phyloP scores from a whole-genome alignment of 768 basidiomycete species.

The Crassisporium funariophilum region DNA sequence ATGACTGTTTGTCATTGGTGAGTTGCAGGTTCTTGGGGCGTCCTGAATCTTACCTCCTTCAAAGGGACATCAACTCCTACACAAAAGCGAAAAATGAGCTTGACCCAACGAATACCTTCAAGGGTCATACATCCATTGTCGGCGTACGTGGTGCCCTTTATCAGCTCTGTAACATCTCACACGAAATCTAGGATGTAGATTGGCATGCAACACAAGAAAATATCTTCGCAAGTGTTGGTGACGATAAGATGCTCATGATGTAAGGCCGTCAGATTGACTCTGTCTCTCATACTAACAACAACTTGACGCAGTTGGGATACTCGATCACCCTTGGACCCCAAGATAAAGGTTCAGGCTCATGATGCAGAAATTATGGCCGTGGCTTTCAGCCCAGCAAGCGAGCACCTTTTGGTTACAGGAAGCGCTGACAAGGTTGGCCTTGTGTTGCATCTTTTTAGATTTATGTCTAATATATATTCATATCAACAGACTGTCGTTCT shows the following conservation, averaged over 20 bases:
- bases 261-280: constrained; percentile 42
- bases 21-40: too few species aligned
- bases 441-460: not conserved
- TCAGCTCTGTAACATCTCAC: constrained; percentile 7
- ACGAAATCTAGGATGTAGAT: constrained; percentile 78
- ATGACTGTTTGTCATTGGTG: constrained; percentile 95
- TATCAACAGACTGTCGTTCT: constrained; percentile 73
- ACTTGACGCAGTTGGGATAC: constrained; percentile 82
- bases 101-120: constrained; percentile 84
- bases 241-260: constrained; percentile 94
- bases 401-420: constrained; percentile 84
- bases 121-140: constrained; percentile 89
- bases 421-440: constrained; percentile 84
- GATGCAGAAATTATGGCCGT: constrained; percentile 90
- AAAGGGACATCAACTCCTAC: constrained; percentile 92
- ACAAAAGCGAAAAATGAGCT: constrained; percentile 74
- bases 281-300: constrained; percentile 12
- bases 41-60: constrained; percentile 5
- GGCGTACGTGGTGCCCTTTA: constrained; percentile 58
- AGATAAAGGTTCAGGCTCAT: constrained; percentile 79
- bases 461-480: not conserved
- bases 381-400: constrained; percentile 82
- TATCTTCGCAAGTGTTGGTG: constrained; percentile 92
- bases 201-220: constrained; percentile 87
- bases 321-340: constrained; percentile 68